Evolutionary conservation across 768 basidiomycete species (phyloP).

Genomic region (Russula griseocarnosa): DNA sequence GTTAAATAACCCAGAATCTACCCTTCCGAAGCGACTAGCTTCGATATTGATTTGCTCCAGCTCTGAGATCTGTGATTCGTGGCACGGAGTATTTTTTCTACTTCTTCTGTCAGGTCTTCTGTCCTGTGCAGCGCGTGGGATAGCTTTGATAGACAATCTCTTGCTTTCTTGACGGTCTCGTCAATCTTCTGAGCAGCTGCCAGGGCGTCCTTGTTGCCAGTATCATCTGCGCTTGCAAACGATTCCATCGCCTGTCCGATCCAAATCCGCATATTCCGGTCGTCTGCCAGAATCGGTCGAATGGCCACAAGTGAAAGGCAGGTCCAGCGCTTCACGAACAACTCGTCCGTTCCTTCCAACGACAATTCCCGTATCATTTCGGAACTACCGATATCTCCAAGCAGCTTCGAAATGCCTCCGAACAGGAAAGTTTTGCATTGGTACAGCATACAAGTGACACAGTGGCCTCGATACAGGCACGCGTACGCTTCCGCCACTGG

Average conservation of each 20-base stretch:
- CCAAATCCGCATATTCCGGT: neutral
- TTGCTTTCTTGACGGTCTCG: too few species aligned
- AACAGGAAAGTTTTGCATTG: neutral
- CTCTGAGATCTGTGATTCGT: too few species aligned
- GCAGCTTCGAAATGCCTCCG: neutral
- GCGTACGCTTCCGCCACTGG: constrained; percentile 15
- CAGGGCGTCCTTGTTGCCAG: neutral
- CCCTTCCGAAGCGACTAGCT: too few species aligned
- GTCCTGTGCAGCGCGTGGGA: too few species aligned
- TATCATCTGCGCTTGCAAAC: neutral
- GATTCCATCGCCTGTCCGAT: neutral
- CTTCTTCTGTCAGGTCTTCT: too few species aligned
- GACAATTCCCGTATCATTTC: neutral
- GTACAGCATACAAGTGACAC: neutral
- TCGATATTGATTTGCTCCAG: too few species aligned
- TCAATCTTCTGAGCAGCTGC: neutral
- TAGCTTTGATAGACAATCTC: too few species aligned
- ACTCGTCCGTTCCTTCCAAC: neutral
- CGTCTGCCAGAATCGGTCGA: too few species aligned
- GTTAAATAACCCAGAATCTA: too few species aligned
- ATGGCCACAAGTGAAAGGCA: too few species aligned
- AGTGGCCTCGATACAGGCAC: constrained; percentile 18
- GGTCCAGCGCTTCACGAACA: too few species aligned
- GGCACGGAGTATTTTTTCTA: too few species aligned
- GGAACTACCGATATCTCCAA: neutral